Evolutionary conservation across 169 alveolate species (phyloP).

Genomic region (Plasmodium vinckei): DNA sequence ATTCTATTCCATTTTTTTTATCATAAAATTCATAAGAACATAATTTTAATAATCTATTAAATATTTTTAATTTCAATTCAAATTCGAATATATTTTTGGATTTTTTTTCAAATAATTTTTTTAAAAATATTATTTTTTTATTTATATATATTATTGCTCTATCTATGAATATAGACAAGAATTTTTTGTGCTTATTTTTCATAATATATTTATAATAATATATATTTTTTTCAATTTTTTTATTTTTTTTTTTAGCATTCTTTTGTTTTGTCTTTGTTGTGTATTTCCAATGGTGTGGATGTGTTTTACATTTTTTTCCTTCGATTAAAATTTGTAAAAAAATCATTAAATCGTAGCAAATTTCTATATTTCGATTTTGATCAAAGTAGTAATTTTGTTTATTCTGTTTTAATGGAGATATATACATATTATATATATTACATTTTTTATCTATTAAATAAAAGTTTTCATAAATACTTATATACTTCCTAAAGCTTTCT

Average conservation of each 20-base stretch:
- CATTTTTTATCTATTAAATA: conserved; percentile 23
- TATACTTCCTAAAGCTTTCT: conserved; percentile 59
- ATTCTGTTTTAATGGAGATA: not conserved
- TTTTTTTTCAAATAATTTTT: conserved; percentile 12
- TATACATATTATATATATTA: conserved; percentile 41
- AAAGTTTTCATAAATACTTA: conserved; percentile 20
- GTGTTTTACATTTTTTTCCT: conserved; percentile 23
- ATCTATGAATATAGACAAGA: conserved; percentile 33
- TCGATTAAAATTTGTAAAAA: conserved; percentile 58
- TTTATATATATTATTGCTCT: conserved; percentile 35
- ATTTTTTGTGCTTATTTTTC: conserved; percentile 10
- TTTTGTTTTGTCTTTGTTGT: not conserved
- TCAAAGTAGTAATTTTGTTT: conserved; percentile 45
- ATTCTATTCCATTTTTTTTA: conserved; percentile 28
- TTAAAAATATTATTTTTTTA: conserved; percentile 44
- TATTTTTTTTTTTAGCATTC: not conserved
- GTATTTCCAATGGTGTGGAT: not conserved
- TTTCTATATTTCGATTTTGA: conserved; percentile 40
- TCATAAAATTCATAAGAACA: conserved; percentile 52
- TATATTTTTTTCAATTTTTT: not conserved
- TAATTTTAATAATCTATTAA: conserved; percentile 50
- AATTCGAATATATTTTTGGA: not conserved
- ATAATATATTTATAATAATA: conserved; percentile 20
- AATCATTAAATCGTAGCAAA: conserved; percentile 61
- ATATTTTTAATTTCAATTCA: conserved; percentile 46